A percentile compares a stretch with the other conserved stretches of the same genome.
Conservation (phyloP, 176 grass and related monocot species). For the Phoenix roebelenii region DNA sequence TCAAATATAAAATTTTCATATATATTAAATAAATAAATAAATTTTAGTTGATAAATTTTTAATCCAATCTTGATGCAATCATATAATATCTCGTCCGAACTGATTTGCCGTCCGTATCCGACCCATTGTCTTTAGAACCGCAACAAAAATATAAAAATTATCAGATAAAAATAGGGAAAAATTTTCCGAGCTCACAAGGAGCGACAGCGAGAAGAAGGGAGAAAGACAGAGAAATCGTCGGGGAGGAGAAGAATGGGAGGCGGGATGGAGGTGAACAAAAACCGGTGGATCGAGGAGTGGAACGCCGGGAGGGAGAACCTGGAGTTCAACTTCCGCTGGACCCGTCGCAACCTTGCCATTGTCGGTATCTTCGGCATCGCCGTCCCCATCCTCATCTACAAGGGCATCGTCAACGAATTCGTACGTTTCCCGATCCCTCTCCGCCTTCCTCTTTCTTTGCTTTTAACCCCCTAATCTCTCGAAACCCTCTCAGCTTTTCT, state of each 20-base stretch:
- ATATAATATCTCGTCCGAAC: too few species aligned
- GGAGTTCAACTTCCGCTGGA: constrained; percentile 67
- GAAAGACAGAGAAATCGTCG: too few species aligned
- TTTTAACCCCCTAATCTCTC: too few species aligned
- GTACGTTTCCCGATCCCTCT: constrained; percentile 17
- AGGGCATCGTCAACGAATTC: constrained; percentile 76
- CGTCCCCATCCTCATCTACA: constrained; percentile 66
- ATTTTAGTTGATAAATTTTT: too few species aligned
- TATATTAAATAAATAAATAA: too few species aligned
- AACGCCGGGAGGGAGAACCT: constrained; percentile 59
- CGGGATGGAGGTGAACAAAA: constrained; percentile 84
- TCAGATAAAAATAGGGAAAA: too few species aligned
- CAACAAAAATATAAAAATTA: too few species aligned
- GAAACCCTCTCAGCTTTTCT: too few species aligned
- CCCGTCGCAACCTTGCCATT: constrained; percentile 52
- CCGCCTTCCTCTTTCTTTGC: not conserved
- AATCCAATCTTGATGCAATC: too few species aligned
- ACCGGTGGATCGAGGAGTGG: constrained; percentile 76
- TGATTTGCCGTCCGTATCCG: too few species aligned
- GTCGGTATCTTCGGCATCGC: constrained; percentile 71
- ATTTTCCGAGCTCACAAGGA: not conserved
- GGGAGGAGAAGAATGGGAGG: constrained; percentile 35
- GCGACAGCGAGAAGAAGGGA: not conserved
- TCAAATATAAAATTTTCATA: too few species aligned
- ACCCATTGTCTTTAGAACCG: too few species aligned